A percentile compares a stretch with the other conserved stretches of the same genome.
phyloP scores from a whole-genome alignment of 768 basidiomycete species.

The Collybia nuda region DNA sequence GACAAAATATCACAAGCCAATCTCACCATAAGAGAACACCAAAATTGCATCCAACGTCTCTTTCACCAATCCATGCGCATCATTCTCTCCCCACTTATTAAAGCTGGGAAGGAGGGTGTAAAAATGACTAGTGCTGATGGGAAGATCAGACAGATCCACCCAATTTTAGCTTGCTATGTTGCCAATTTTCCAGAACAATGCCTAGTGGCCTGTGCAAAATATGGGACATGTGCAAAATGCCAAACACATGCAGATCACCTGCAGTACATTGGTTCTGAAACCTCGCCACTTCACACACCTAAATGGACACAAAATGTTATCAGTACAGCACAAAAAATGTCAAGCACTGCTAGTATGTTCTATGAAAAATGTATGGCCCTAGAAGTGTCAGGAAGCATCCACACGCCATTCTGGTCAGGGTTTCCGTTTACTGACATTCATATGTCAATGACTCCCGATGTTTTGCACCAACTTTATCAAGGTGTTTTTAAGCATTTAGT shows the following conservation, averaged over 20 bases:
- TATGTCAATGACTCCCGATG: not conserved
- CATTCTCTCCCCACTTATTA: constrained; percentile 26
- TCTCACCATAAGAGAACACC: constrained; percentile 20
- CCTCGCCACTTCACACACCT: not conserved
- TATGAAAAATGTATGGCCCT: constrained; percentile 2
- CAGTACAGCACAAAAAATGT: constrained; percentile 21
- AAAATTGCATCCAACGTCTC: constrained; percentile 26
- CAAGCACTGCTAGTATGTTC: constrained; percentile 10
- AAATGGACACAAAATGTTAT: constrained; percentile 9
- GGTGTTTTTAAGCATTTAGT: constrained; percentile 25
- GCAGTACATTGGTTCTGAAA: constrained; percentile 10
- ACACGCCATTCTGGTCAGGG: not conserved
- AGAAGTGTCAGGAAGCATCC: not conserved
- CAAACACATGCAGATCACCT: constrained; percentile 11
- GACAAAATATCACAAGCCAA: constrained; percentile 19
- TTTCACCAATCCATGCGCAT: constrained; percentile 34
- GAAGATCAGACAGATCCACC: constrained; percentile 23
- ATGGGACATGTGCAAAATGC: constrained; percentile 26
- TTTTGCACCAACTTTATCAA: not conserved
- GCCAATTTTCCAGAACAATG: constrained; percentile 36
- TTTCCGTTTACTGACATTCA: not conserved
- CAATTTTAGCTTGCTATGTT: constrained; percentile 31
- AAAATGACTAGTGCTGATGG: constrained; percentile 33
- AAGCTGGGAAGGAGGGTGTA: constrained; percentile 14
- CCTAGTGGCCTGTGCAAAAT: constrained; percentile 27